Percentiles rank a stretch among this genome's conserved stretches.
phyloP scores from a whole-genome alignment of 345 rosid species.

The Melaleuca quinquenervia region DNA sequence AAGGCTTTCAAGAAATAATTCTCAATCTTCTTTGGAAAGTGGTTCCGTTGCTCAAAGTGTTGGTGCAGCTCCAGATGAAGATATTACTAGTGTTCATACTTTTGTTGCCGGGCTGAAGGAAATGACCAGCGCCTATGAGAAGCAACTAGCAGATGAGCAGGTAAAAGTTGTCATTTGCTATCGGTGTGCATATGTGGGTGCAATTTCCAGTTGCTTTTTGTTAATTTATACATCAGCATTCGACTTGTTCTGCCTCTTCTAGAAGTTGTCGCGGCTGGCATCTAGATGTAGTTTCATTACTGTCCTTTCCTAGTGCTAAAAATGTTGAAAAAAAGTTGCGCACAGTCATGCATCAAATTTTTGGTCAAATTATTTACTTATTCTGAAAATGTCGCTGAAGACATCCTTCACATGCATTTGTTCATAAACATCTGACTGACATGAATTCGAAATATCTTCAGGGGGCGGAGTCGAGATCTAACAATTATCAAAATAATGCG shows the following conservation, averaged over 20 bases:
- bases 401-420: not conserved
- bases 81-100: conserved; percentile 60
- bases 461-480: conserved; percentile 19
- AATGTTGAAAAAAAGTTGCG: not conserved
- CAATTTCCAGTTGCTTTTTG: not conserved
- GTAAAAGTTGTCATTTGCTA: conserved; percentile 1
- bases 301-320: not conserved
- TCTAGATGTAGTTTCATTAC: not conserved
- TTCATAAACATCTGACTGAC: not conserved
- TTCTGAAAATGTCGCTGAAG: not conserved
- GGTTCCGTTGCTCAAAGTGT: conserved; percentile 42
- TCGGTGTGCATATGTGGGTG: not conserved
- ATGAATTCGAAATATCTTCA: not conserved
- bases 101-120: conserved; percentile 81
- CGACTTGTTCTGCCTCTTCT: not conserved
- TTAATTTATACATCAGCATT: not conserved
- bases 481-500: conserved; percentile 22
- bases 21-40: conserved; percentile 69
- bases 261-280: not conserved
- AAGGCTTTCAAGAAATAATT: conserved; percentile 51
- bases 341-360: not conserved
- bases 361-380: not conserved
- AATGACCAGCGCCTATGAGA: conserved; percentile 50
- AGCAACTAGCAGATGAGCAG: conserved; percentile 31
- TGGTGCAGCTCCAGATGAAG: conserved; percentile 46